phyloP scores from a whole-genome alignment of 306 rosid genomes.

The Inga laurina region DNA sequence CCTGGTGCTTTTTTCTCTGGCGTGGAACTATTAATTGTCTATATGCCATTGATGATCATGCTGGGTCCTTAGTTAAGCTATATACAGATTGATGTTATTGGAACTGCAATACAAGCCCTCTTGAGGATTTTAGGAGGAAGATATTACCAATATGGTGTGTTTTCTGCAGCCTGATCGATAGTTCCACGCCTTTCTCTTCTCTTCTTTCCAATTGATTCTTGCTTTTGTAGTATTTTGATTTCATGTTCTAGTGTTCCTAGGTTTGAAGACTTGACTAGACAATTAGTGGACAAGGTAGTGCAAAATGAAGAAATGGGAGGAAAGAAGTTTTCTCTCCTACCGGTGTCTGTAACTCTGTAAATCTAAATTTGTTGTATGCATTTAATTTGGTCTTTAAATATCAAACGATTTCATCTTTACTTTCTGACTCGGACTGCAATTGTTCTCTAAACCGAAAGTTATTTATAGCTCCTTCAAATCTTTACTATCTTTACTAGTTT shows the following conservation, averaged over 20 bases:
- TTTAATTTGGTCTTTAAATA: conserved; percentile 39
- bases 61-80: conserved; percentile 35
- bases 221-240: conserved; percentile 14
- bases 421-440: conserved; percentile 14
- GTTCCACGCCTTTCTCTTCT: conserved; percentile 36
- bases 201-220: conserved; percentile 31
- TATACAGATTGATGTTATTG: conserved; percentile 37
- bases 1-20: conserved; percentile 80
- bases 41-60: conserved; percentile 55
- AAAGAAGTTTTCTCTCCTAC: conserved; percentile 37
- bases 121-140: conserved; percentile 8
- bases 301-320: conserved; percentile 42
- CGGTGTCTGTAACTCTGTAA: conserved; percentile 62
- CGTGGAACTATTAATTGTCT: conserved; percentile 55
- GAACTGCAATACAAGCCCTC: conserved; percentile 23
- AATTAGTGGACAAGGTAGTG: conserved; percentile 48
- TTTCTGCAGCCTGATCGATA: conserved; percentile 37
- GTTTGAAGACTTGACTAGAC: conserved; percentile 47
- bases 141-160: conserved; percentile 27
- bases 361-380: conserved; percentile 52
- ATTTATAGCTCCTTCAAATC: neutral
- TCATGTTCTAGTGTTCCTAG: conserved; percentile 41
- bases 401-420: conserved; percentile 39
- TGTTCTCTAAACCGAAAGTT: neutral
- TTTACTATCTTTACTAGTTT: neutral